A percentile compares a stretch with the other conserved stretches of the same genome.
Conservation (phyloP, 148 eudicot genomes). For the Diospyros kaki region DNA sequence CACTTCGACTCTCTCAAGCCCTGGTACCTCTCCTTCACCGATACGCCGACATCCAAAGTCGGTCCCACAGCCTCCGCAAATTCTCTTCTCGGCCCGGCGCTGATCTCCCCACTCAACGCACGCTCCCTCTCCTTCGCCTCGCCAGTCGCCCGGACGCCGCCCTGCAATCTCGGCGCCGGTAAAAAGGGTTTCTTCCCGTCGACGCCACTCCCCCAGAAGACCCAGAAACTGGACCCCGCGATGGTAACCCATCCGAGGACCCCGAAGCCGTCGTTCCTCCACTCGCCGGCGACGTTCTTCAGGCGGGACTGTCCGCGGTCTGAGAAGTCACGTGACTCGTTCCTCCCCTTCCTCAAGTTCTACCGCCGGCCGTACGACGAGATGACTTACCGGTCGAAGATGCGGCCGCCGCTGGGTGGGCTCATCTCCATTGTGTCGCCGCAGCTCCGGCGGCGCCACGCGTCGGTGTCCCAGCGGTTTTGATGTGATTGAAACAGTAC, state of each 20-base stretch:
- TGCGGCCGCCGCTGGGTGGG: conserved; percentile 91
- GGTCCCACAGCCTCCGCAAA: conserved; percentile 41
- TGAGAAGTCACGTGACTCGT: conserved; percentile 56
- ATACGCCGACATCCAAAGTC: conserved; percentile 60
- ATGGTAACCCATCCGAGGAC: conserved; percentile 57
- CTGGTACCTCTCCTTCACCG: conserved; percentile 75
- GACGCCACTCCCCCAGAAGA: conserved; percentile 78
- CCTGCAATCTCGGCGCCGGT: conserved; percentile 21
- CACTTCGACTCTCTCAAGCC: conserved; percentile 88
- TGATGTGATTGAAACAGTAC: conserved; percentile 31
- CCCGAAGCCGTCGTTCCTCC: conserved; percentile 80
- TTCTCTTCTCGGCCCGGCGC: conserved; percentile 39
- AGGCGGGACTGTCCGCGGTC: conserved; percentile 31
- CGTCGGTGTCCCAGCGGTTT: conserved; percentile 86
- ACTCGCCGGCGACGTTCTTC: conserved; percentile 50
- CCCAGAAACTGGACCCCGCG: conserved; percentile 57
- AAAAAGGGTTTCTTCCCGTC: conserved; percentile 76
- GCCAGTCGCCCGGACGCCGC: conserved; percentile 58
- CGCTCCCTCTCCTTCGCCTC: conserved; percentile 89
- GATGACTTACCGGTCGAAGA: conserved; percentile 81
- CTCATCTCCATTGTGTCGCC: conserved; percentile 78
- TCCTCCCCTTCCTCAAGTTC: conserved; percentile 54
- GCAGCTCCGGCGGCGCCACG: conserved; percentile 53
- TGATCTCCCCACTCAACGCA: conserved; percentile 57
- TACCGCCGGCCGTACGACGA: conserved; percentile 86